A percentile compares a stretch with the other conserved stretches of the same genome.
Evolutionary conservation across 306 rosid species (phyloP).

Genomic region (Astragalus membranaceus): DNA sequence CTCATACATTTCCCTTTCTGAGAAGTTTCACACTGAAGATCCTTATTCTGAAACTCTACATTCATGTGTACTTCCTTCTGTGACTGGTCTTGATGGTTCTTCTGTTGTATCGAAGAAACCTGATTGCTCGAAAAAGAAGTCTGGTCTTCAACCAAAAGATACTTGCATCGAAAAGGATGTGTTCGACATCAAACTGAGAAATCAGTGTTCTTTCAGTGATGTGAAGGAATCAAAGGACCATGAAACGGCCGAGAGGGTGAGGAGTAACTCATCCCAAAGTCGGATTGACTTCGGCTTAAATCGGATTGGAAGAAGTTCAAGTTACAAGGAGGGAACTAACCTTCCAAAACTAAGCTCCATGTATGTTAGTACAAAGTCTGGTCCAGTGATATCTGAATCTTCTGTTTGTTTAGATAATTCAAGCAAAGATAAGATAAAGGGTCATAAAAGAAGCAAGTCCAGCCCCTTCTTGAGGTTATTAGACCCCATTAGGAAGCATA

Average conservation of each 20-base stretch:
- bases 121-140: constrained; percentile 25
- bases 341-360: constrained; percentile 50
- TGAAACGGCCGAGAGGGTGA: constrained; percentile 31
- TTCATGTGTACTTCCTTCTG: constrained; percentile 37
- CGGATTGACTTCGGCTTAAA: constrained; percentile 68
- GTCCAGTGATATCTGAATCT: constrained; percentile 52
- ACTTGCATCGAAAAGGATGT: constrained; percentile 20
- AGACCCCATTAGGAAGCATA: constrained; percentile 68
- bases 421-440: constrained; percentile 35
- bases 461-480: constrained; percentile 65
- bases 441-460: constrained; percentile 66
- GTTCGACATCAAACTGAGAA: constrained; percentile 15
- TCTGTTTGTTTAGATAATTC: constrained; percentile 29
- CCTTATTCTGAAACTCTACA: constrained; percentile 41
- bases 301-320: constrained; percentile 72
- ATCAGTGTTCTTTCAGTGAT: constrained; percentile 25
- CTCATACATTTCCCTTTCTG: constrained; percentile 44
- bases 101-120: constrained; percentile 25
- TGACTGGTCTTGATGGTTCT: constrained; percentile 27
- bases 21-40: constrained; percentile 32
- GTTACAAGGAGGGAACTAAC: constrained; percentile 66
- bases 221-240: constrained; percentile 25
- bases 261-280: constrained; percentile 45
- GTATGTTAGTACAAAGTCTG: constrained; percentile 50
- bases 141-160: constrained; percentile 25